Conservation (phyloP, 805 yeast genomes). For the Lachancea sp. region DNA sequence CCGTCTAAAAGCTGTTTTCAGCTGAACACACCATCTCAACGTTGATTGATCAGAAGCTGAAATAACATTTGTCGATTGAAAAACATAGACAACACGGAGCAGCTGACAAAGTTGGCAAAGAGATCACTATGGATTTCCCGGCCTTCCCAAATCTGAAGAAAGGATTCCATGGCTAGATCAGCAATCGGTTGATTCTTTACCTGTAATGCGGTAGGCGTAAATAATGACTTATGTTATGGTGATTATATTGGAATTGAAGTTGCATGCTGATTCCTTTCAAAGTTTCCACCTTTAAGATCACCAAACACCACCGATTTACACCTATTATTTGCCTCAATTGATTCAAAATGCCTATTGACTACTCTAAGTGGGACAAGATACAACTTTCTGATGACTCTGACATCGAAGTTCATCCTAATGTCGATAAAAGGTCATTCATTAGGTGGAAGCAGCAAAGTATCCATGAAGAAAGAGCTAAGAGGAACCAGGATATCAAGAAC, state of each 20-base stretch:
- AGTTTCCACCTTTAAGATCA: too few relatives aligned
- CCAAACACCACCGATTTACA: background rate
- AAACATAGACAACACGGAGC: too few relatives aligned
- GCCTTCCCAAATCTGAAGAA: too few relatives aligned
- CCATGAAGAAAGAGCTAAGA: slow-evolving; percentile 81
- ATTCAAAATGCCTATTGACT: slow-evolving; percentile 69
- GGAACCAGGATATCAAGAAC: slow-evolving; percentile 71
- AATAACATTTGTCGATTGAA: too few relatives aligned
- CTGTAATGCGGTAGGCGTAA: background rate
- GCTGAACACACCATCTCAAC: too few relatives aligned
- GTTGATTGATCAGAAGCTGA: too few relatives aligned
- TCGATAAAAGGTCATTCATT: slow-evolving; percentile 86
- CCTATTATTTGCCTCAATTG: background rate
- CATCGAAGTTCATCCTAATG: slow-evolving; percentile 96
- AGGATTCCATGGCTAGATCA: too few relatives aligned
- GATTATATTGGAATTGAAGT: background rate
- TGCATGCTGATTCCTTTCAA: too few relatives aligned
- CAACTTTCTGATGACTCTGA: slow-evolving; percentile 97
- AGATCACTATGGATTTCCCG: too few relatives aligned
- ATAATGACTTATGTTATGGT: background rate
- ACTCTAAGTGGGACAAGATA: slow-evolving; percentile 95
- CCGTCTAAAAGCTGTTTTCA: too few relatives aligned
- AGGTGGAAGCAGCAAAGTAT: slow-evolving; percentile 96
- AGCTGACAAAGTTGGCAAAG: too few relatives aligned
- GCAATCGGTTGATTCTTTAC: background rate